A percentile compares a stretch with the other conserved stretches of the same genome.
Evolutionary conservation across 1,284 basidiomycete species (phyloP).

Genomic region (Athelia psychrophila): DNA sequence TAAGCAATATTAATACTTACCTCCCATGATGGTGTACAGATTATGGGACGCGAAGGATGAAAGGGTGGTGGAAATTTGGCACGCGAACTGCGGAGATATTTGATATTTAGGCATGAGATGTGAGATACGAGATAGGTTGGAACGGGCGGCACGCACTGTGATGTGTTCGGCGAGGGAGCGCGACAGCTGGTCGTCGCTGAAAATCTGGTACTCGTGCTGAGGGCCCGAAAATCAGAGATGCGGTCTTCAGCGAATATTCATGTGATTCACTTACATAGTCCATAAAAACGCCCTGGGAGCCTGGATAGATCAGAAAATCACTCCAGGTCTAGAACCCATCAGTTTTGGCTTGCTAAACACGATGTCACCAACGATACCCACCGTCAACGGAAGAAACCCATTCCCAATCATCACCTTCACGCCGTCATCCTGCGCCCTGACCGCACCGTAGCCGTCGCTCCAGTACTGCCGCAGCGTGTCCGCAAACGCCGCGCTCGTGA

Average conservation of each 20-base stretch:
- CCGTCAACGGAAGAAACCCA: constrained; percentile 63
- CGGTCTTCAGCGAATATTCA: too few species aligned
- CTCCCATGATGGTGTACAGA: constrained; percentile 61
- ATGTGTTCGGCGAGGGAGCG: constrained; percentile 58
- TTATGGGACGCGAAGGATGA: constrained; percentile 43
- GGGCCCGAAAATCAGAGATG: constrained; percentile 3
- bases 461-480: constrained; percentile 47
- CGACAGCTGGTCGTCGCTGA: constrained; percentile 56
- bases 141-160: constrained; percentile 29
- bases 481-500: constrained; percentile 38
- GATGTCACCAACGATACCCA: constrained; percentile 19
- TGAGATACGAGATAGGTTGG: constrained; percentile 1
- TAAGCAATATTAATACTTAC: too few species aligned
- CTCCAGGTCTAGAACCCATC: constrained; percentile 49
- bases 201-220: constrained; percentile 80
- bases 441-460: constrained; percentile 52
- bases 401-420: constrained; percentile 71
- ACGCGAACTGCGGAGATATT: constrained; percentile 35
- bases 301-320: constrained; percentile 53
- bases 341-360: background rate
- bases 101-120: background rate
- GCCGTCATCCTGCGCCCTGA: constrained; percentile 43
- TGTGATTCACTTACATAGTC: constrained; percentile 47
- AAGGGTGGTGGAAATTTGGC: constrained; percentile 36
- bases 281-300: constrained; percentile 55